A percentile compares a stretch with the other conserved stretches of the same genome.
Evolutionary conservation across 768 basidiomycete genomes (phyloP).

Genomic region (Mrakia frigida): DNA sequence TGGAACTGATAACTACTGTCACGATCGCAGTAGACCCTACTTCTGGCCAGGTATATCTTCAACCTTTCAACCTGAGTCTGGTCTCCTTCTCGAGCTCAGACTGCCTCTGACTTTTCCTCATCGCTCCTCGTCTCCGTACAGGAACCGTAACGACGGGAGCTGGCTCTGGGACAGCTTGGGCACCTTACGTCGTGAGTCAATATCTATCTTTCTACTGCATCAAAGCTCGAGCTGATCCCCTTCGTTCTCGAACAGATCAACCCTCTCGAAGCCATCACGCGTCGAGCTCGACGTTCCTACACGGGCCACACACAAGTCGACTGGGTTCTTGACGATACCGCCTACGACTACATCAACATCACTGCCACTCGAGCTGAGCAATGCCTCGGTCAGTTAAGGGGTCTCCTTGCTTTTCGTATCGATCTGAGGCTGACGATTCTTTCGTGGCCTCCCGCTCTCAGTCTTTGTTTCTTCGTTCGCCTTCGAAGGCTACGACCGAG

Average conservation of each 20-base stretch:
- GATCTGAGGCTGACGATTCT: neutral
- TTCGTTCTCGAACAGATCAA: neutral
- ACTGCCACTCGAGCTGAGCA: slow-evolving; percentile 18
- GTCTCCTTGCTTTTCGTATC: neutral
- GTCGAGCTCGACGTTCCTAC: slow-evolving; percentile 35
- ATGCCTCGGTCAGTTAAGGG: neutral
- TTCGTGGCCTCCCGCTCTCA: neutral
- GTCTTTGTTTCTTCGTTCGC: slow-evolving; percentile 42
- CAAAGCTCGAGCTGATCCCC: neutral
- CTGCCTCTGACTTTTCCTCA: neutral
- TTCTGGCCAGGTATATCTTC: slow-evolving; percentile 11
- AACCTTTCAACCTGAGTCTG: too few relatives aligned
- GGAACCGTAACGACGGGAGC: slow-evolving; percentile 21
- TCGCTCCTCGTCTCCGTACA: neutral
- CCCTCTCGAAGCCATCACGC: slow-evolving; percentile 41
- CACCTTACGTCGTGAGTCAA: slow-evolving; percentile 34
- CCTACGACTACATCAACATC: slow-evolving; percentile 34
- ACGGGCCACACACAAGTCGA: slow-evolving; percentile 40
- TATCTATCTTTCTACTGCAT: neutral
- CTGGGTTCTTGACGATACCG: slow-evolving; percentile 39
- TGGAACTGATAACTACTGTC: slow-evolving; percentile 20
- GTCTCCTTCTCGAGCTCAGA: neutral
- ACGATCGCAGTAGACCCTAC: slow-evolving; percentile 10
- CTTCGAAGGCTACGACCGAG: slow-evolving; percentile 42
- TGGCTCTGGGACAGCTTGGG: slow-evolving; percentile 14